Conservation (phyloP, 768 basidiomycete genomes). For the Lanmaoa pseudosensibilis region DNA sequence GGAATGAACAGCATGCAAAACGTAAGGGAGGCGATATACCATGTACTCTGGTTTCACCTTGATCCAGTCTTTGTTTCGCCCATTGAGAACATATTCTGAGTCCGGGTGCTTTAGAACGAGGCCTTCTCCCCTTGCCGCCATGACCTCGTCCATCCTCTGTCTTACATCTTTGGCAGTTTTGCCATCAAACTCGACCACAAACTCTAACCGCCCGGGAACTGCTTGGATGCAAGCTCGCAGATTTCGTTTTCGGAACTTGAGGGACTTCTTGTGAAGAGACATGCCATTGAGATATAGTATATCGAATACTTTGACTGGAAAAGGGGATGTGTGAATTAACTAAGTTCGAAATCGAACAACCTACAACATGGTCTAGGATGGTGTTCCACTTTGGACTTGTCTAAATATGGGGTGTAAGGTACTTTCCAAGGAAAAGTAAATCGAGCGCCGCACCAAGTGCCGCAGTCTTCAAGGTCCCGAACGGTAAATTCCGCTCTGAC, state of each 20-base stretch:
- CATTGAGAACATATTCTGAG: constrained; percentile 81
- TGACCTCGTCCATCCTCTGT: constrained; percentile 74
- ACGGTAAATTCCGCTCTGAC: constrained; percentile 83
- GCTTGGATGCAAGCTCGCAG: constrained; percentile 65
- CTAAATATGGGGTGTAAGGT: constrained; percentile 36
- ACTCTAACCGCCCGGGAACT: constrained; percentile 80
- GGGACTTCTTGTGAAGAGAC: constrained; percentile 69
- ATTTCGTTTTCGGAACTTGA: constrained; percentile 77
- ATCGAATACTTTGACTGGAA: constrained; percentile 95
- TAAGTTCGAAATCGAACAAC: constrained; percentile 28
- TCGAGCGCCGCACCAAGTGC: constrained; percentile 64
- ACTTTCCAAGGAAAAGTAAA: not conserved
- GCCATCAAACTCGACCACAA: constrained; percentile 68
- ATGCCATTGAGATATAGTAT: constrained; percentile 85
- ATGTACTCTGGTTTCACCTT: constrained; percentile 93
- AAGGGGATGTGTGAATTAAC: not conserved
- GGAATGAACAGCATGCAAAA: not conserved
- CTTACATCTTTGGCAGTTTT: constrained; percentile 82
- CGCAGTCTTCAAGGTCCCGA: constrained; percentile 92
- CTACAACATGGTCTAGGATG: constrained; percentile 89
- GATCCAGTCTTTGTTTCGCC: constrained; percentile 89
- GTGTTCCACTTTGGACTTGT: constrained; percentile 66
- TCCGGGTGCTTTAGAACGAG: constrained; percentile 86
- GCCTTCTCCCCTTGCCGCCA: constrained; percentile 88
- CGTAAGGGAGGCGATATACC: constrained; percentile 40